Conservation (phyloP, 2,329 filamentous ascomycete genomes). For the Triangularia setosa region DNA sequence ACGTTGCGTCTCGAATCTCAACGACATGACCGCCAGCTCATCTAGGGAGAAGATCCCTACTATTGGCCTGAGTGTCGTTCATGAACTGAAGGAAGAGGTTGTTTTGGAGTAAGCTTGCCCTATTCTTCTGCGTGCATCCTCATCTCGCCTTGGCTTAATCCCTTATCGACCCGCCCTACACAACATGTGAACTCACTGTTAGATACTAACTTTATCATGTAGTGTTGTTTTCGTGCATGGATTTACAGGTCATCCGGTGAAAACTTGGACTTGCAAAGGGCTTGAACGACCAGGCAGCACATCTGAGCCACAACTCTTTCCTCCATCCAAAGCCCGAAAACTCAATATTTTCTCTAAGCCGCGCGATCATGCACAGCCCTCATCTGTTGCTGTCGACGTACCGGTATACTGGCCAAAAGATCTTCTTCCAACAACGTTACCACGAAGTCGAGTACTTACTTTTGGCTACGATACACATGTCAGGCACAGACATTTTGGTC, state of each 20-base stretch:
- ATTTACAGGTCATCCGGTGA: conserved; percentile 23
- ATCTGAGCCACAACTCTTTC: not conserved
- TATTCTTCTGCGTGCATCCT: not conserved
- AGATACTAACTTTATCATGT: too few relatives aligned
- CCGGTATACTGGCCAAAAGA: conserved; percentile 21
- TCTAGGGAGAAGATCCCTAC: not conserved
- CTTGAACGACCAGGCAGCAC: not conserved
- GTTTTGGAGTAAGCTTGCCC: conserved; percentile 8
- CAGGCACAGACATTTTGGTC: conserved; percentile 22
- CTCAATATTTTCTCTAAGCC: not conserved
- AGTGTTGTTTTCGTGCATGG: conserved; percentile 24
- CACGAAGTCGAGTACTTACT: conserved; percentile 28
- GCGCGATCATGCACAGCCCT: not conserved
- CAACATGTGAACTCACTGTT: too few relatives aligned
- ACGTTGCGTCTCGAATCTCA: too few relatives aligned
- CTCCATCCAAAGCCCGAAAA: not conserved
- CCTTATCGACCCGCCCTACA: too few relatives aligned
- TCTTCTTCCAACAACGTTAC: conserved; percentile 18
- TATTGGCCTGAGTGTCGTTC: conserved; percentile 15
- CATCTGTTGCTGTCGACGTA: not conserved
- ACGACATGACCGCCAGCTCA: not conserved
- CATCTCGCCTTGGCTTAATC: too few relatives aligned
- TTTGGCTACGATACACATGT: conserved; percentile 32
- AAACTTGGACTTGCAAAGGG: conserved; percentile 17
- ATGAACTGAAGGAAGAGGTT: conserved; percentile 5